These are phyloP conservation scores for Blastomyces silverae DNA, from an alignment of 2,329 filamentous ascomycete species.

Conservation along the genomic window DNA sequence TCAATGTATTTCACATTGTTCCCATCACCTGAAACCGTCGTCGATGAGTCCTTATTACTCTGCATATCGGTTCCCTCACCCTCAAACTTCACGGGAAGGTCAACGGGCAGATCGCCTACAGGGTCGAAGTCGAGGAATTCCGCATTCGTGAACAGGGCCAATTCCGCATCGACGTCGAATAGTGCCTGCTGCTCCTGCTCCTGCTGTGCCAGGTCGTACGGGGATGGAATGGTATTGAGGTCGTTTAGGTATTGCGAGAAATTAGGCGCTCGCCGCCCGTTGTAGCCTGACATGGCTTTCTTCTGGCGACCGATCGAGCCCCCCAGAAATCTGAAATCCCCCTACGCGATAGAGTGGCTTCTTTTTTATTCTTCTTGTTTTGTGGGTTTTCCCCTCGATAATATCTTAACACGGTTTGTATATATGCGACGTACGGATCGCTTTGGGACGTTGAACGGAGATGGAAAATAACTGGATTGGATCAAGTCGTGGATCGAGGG, in stretches of 20 bases:
- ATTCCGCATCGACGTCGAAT: constrained; percentile 61
- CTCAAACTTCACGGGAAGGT: constrained; percentile 27
- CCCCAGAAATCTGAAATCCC: background rate
- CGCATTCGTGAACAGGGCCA: constrained; percentile 74
- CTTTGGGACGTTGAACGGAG: background rate
- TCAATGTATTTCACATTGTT: constrained; percentile 38
- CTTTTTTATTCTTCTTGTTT: background rate
- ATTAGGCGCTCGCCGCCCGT: constrained; percentile 71
- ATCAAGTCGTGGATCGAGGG: background rate
- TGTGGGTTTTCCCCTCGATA: too few relatives aligned
- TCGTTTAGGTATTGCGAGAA: constrained; percentile 85
- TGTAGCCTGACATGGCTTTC: constrained; percentile 61
- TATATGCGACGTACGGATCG: background rate
- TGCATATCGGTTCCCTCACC: constrained; percentile 23
- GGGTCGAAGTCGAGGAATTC: constrained; percentile 73
- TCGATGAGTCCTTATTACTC: constrained; percentile 23
- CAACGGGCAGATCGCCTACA: constrained; percentile 23
- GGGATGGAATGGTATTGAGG: constrained; percentile 63
- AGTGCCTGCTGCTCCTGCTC: constrained; percentile 50
- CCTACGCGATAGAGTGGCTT: background rate
- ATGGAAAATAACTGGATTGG: too few relatives aligned
- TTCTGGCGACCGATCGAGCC: background rate
- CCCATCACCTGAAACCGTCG: constrained; percentile 13
- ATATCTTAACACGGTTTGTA: background rate
- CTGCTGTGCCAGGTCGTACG: constrained; percentile 55